Evolutionary conservation across 768 basidiomycete species (phyloP).

Genomic region (Calvatia gigantea): DNA sequence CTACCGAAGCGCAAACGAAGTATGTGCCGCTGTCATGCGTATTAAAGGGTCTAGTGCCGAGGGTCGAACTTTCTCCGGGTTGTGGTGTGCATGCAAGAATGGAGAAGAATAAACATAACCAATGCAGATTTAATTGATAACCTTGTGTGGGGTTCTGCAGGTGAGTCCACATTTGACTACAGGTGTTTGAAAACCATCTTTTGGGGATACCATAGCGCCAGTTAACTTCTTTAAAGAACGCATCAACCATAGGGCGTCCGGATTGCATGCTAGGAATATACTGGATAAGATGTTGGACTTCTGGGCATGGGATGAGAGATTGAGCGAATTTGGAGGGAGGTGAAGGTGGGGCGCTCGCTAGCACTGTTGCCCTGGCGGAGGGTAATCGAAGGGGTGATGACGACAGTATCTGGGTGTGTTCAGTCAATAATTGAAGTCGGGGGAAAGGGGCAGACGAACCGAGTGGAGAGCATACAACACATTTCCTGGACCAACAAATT

Average conservation of each 20-base stretch:
- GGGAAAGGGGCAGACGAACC: constrained; percentile 23
- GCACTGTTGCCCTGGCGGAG: constrained; percentile 37
- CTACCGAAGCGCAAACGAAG: constrained; percentile 42
- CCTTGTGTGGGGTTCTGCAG: constrained; percentile 26
- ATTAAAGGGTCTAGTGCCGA: constrained; percentile 11
- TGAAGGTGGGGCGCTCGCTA: neutral
- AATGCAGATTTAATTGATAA: constrained; percentile 44
- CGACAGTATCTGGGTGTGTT: constrained; percentile 29
- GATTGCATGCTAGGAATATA: constrained; percentile 29
- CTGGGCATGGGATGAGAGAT: constrained; percentile 10
- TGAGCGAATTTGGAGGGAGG: neutral
- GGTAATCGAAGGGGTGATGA: constrained; percentile 30
- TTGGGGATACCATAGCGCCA: constrained; percentile 52
- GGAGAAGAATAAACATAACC: constrained; percentile 48
- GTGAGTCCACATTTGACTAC: constrained; percentile 43
- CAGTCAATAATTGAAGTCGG: neutral
- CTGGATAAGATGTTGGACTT: constrained; percentile 30
- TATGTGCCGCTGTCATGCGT: constrained; percentile 22
- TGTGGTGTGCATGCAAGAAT: constrained; percentile 40
- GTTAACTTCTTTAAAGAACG: constrained; percentile 43
- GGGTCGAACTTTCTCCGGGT: constrained; percentile 17
- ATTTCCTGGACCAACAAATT: constrained; percentile 47
- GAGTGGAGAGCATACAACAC: constrained; percentile 43
- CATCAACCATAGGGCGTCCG: constrained; percentile 31
- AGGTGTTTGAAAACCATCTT: constrained; percentile 41